Evolutionary conservation across 148 eudicot genomes (phyloP), one percentile per base, ranked within the genome.

Genomic region (Hydrangea macrophylla): DNA sequence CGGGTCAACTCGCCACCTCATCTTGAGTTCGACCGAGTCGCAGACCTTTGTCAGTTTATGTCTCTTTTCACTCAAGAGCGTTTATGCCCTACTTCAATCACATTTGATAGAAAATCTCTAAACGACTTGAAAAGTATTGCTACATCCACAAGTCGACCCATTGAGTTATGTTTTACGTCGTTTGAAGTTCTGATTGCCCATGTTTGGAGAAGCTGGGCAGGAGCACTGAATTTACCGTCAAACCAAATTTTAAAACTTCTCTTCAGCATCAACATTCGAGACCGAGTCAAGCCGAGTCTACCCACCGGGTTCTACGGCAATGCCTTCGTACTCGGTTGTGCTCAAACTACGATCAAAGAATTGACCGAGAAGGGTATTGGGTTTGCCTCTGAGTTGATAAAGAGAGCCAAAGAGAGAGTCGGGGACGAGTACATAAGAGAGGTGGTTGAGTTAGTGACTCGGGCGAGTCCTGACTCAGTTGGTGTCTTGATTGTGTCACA

Each of bases 161-260:
- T 37, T 8, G 68, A 57, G 32, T 59, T 62, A 0, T 48, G 72
- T 0, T 81, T 64, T 76, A 88, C 97, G 22, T 70, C 88, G 1
- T 91, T 91, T 9, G 97, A 91, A 55, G 88, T 78, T 0, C 61
- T 91, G 22, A 79, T 86, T 18, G 97, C 92, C 20, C 97, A 84
- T 67, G 73, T 86, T 4, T 91, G 94, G 94, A 80, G 72, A 26
- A 81, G 89, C 32, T 91, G 97, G 97, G 91, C 91, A n/a, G 78
- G 64, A 55, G 81, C 97, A 5, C 25, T 88, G 31, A 71, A 81
- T 2, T 66, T 91, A 25, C 86, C 91, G 6, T 20, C 77, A 2
- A 81, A 77, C 44, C 97, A 90, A 66, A 51, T 62, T 0, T 6
- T 88, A 22, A 91, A 86, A 45, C 70, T 88, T 1, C 68, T 91